Evolutionary conservation across 2,329 filamentous ascomycete genomes (phyloP).

Genomic region (Botrytis cinerea): DNA sequence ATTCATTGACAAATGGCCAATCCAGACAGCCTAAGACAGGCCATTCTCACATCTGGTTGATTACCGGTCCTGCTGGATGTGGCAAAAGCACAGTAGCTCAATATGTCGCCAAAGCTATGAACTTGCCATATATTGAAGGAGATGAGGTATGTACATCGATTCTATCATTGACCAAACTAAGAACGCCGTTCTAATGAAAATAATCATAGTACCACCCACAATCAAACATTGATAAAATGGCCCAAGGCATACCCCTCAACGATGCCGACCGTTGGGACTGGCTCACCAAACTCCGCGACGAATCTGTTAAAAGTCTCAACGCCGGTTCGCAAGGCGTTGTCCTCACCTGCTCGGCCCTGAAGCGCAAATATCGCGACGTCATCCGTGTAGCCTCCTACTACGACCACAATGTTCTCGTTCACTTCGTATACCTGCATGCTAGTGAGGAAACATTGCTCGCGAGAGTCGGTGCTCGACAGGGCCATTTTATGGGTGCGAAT

Average conservation of each 20-base stretch:
- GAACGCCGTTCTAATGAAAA: constrained; percentile 9
- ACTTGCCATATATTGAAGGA: constrained; percentile 73
- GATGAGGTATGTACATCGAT: constrained; percentile 61
- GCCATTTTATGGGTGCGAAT: constrained; percentile 92
- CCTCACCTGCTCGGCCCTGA: constrained; percentile 92
- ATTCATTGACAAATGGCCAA: constrained; percentile 29
- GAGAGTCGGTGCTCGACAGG: constrained; percentile 72
- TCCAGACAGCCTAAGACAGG: constrained; percentile 31
- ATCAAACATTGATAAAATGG: constrained; percentile 90
- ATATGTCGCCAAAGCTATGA: constrained; percentile 61
- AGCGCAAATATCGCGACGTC: constrained; percentile 95
- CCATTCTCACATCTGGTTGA: constrained; percentile 73
- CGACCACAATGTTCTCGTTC: constrained; percentile 70
- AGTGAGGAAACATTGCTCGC: constrained; percentile 72
- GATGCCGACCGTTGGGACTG: constrained; percentile 98
- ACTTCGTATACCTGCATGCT: constrained; percentile 90
- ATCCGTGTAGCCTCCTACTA: constrained; percentile 80
- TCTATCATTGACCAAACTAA: background rate
- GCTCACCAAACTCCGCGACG: constrained; percentile 77
- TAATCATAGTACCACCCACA: constrained; percentile 66
- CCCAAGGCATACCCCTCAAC: constrained; percentile 76
- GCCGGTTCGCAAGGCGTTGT: constrained; percentile 73
- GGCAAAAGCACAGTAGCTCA: constrained; percentile 77
- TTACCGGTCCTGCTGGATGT: constrained; percentile 77
- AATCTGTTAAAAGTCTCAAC: constrained; percentile 56